Percentiles rank a stretch among this genome's conserved stretches.
Conservation (phyloP, 192 early-diverging fungal species). For the Umbelopsis sp. region DNA sequence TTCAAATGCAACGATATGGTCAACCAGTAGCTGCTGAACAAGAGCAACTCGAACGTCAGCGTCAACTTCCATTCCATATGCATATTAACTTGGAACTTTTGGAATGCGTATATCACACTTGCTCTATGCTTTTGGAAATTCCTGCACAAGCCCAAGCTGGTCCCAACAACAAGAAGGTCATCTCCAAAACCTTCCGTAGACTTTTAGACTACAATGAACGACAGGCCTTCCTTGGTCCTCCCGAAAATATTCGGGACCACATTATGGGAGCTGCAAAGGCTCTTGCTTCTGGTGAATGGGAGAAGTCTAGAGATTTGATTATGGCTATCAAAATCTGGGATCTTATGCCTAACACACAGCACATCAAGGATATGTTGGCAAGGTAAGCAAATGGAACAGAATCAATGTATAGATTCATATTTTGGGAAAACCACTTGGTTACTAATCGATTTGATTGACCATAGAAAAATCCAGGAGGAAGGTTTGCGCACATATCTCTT, state of each 20-base stretch:
- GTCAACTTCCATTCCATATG: constrained; percentile 99
- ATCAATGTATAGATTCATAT: too few species aligned
- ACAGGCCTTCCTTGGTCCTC: constrained; percentile 94
- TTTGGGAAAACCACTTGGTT: too few species aligned
- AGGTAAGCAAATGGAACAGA: background rate
- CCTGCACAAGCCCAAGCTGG: constrained; percentile 88
- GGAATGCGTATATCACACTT: constrained; percentile 95
- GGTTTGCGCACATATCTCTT: constrained; percentile 96
- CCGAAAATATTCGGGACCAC: constrained; percentile 98
- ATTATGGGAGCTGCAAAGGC: constrained; percentile 97
- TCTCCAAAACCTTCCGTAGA: constrained; percentile 90
- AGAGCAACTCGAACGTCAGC: constrained; percentile 90
- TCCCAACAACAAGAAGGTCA: constrained; percentile 66
- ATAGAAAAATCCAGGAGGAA: constrained; percentile 91
- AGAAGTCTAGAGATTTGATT: constrained; percentile 82
- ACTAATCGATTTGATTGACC: background rate
- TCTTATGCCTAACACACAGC: constrained; percentile 77
- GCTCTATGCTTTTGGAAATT: constrained; percentile 97
- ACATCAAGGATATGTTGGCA: constrained; percentile 90
- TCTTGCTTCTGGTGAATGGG: constrained; percentile 92
- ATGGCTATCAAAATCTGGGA: constrained; percentile 96
- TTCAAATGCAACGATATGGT: constrained; percentile 66
- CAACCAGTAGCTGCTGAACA: constrained; percentile 83
- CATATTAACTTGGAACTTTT: constrained; percentile 98
- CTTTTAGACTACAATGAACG: constrained; percentile 95